These are phyloP conservation scores for Saturnispora gosingensis DNA, from an alignment of 805 yeast species.

Conservation along the genomic window DNA sequence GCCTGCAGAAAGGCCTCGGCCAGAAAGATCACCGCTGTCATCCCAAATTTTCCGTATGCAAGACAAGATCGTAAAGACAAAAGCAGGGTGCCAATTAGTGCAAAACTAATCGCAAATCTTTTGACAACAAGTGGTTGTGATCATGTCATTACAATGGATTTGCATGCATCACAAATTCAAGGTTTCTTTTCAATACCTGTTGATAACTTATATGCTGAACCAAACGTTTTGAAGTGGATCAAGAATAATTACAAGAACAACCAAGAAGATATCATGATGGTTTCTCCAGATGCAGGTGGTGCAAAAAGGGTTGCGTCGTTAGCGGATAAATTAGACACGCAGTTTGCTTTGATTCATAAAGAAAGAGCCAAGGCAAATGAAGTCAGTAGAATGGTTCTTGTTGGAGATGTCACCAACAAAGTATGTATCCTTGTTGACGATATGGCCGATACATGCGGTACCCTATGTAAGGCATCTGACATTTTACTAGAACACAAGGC, in stretches of 20 bases:
- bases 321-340: conserved; percentile 86
- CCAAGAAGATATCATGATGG: conserved; percentile 58
- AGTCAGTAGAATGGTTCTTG: conserved; percentile 89
- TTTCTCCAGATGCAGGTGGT: conserved; percentile 98
- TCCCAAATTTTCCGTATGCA: conserved; percentile 95
- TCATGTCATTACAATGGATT: conserved; percentile 93
- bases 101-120: conserved; percentile 86
- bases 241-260: conserved; percentile 35
- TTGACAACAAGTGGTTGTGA: conserved; percentile 90
- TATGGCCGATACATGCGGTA: conserved; percentile 98
- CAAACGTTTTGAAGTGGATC: conserved; percentile 76
- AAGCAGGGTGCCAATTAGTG: conserved; percentile 93
- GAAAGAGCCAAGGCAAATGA: conserved; percentile 94
- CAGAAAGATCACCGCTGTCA: conserved; percentile 84
- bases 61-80: conserved; percentile 96
- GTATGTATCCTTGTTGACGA: conserved; percentile 86
- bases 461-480: conserved; percentile 90
- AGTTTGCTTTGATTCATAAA: conserved; percentile 92
- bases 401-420: conserved; percentile 84
- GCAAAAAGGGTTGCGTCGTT: conserved; percentile 93
- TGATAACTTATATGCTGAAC: conserved; percentile 93
- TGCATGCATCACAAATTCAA: conserved; percentile 96
- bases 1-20: conserved; percentile 97
- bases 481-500: conserved; percentile 77
- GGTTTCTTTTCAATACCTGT: conserved; percentile 95